Percentiles rank a stretch among this genome's conserved stretches.
These are phyloP conservation scores for Arthrobotrys sinensis DNA, from an alignment of 2,329 filamentous ascomycete species.

Conservation along the genomic window DNA sequence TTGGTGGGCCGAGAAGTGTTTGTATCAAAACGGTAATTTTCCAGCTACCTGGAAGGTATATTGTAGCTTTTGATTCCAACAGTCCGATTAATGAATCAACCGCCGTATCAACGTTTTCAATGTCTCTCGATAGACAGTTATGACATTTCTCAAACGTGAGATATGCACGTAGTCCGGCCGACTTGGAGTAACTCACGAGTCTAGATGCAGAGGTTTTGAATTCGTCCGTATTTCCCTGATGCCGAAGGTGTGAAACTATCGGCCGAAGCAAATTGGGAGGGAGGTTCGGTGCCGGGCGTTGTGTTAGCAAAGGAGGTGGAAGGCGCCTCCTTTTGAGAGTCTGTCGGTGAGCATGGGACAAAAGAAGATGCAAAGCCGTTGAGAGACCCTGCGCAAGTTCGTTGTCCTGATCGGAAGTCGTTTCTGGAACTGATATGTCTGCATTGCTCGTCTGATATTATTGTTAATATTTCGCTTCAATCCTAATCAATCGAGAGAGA, in stretches of 20 bases:
- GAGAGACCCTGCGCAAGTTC: conserved; percentile 77
- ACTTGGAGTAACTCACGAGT: conserved; percentile 63
- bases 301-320: conserved; percentile 73
- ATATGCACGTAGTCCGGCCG: conserved; percentile 60
- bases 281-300: conserved; percentile 70
- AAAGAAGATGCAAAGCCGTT: conserved; percentile 80
- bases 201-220: conserved; percentile 60
- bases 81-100: conserved; percentile 68
- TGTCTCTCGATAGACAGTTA: conserved; percentile 62
- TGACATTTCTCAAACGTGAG: conserved; percentile 61
- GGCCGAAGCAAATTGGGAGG: conserved; percentile 75
- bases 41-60: conserved; percentile 66
- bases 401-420: conserved; percentile 67
- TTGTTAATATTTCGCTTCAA: not conserved
- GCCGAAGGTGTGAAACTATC: conserved; percentile 66
- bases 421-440: conserved; percentile 63
- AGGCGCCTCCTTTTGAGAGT: conserved; percentile 79
- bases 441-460: conserved; percentile 64
- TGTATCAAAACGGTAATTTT: conserved; percentile 62
- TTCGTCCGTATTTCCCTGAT: conserved; percentile 59
- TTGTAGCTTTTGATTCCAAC: conserved; percentile 68
- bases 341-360: conserved; percentile 83
- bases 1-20: conserved; percentile 61
- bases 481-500: not conserved
- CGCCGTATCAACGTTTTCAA: conserved; percentile 67